Evolutionary conservation across 306 rosid species (phyloP).

Genomic region (Vigna hirtella): DNA sequence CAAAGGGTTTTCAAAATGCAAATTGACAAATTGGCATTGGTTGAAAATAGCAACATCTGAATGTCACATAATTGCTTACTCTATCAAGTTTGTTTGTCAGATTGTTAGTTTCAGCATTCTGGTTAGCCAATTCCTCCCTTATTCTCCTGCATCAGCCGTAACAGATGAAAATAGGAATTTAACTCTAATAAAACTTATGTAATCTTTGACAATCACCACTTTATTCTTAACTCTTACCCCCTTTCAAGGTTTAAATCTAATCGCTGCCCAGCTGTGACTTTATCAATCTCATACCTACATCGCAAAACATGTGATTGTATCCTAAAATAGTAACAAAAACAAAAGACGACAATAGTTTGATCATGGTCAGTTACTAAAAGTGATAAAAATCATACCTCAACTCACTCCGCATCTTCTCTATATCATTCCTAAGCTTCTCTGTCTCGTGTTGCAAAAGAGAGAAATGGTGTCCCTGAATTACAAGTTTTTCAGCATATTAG

Average conservation of each 20-base stretch:
- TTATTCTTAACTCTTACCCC: constrained; percentile 63
- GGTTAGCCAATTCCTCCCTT: constrained; percentile 85
- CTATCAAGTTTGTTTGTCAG: constrained; percentile 92
- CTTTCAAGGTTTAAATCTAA: constrained; percentile 96
- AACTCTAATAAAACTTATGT: constrained; percentile 20
- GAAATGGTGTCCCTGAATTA: constrained; percentile 88
- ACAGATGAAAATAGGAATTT: not conserved
- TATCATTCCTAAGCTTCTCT: constrained; percentile 84
- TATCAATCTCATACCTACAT: constrained; percentile 89
- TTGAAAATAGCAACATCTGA: not conserved
- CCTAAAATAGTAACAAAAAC: constrained; percentile 23
- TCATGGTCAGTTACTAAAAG: not conserved
- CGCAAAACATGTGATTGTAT: constrained; percentile 39
- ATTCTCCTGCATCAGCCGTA: constrained; percentile 68
- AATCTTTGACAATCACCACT: constrained; percentile 10
- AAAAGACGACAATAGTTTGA: constrained; percentile 2
- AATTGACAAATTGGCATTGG: not conserved
- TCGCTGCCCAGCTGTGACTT: constrained; percentile 94
- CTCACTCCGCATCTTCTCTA: constrained; percentile 96
- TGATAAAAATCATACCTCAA: constrained; percentile 59
- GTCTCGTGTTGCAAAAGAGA: constrained; percentile 94
- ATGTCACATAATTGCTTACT: constrained; percentile 54
- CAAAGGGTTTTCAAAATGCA: not conserved
- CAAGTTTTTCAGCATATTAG: constrained; percentile 12
- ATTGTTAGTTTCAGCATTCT: constrained; percentile 85